Evolutionary conservation across 2,329 filamentous ascomycete species (phyloP), one percentile per base, ranked within the genome.

Genomic region (Huntiella savannae): DNA sequence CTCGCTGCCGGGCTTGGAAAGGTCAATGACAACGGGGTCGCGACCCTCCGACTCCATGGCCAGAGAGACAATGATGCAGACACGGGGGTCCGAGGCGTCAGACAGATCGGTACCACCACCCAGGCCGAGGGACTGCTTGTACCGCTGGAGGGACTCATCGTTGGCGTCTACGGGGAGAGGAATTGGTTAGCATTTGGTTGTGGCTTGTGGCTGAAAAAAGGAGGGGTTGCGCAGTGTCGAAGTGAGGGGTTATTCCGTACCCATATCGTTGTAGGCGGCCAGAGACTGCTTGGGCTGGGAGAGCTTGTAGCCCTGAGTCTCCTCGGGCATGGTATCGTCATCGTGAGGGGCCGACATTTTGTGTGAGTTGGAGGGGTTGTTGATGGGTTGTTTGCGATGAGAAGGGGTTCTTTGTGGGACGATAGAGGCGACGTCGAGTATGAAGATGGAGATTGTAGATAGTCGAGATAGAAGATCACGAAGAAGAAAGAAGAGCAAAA

Each of bases 271-370:
- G 67, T 95, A 95, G 64, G 95, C 83, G 53, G 88, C 83, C 59
- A 98, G 73, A 56, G 84, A 92, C 75, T 96, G 94, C 79, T 95
- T 95, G 52, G 73, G 73, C 75, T 95, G 85, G 55, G 85, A 87
- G 60, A 95, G 82, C 77, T 92, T 95, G 79, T 95, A 96, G 61
- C 88, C 88, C 67, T 87, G 79, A 54, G 87, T 95, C 67, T 80
- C 74, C 68, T 91, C 82, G 53, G 85, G 80, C 63, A 82, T 70
- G 55, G 88, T 76, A 58, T 96, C 88, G 52, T 94, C 85, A 53
- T 79, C 69, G 59, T 74, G 68, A 56, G 76, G 72, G 54, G 77
- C 70, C 22, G 22, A 28, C 22, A 28, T 28, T 28, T 28, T 28
- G 22, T 28, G 22, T 10, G 22, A 28, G 22, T 28, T 28, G 22